Conservation (phyloP, 2,329 filamentous ascomycete species). For the Calonectria pteridis region DNA sequence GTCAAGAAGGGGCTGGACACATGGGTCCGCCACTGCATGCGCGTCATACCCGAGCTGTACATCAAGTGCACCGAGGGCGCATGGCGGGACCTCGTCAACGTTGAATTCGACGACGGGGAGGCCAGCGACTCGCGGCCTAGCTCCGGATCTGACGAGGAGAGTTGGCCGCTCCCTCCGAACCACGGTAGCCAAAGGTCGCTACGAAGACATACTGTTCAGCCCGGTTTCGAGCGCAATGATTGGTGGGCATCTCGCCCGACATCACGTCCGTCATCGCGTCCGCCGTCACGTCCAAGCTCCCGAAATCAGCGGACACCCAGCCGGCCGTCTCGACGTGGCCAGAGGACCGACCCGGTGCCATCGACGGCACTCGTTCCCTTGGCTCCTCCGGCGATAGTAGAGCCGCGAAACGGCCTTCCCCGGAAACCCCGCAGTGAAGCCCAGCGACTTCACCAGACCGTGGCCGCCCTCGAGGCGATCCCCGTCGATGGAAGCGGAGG, state of each 20-base stretch:
- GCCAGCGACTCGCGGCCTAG: neutral
- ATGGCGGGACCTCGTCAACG: neutral
- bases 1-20: neutral
- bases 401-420: neutral
- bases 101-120: neutral
- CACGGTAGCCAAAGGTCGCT: neutral
- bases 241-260: neutral
- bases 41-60: conserved; percentile 1
- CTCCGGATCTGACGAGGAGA: neutral
- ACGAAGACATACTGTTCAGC: neutral
- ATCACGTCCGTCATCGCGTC: neutral
- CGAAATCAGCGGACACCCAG: neutral
- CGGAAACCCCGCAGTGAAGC: neutral
- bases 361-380: neutral
- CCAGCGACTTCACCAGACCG: neutral
- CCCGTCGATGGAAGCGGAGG: neutral
- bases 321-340: neutral
- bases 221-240: neutral
- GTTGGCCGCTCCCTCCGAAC: neutral
- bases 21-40: conserved; percentile 5
- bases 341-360: neutral
- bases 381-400: too few relatives aligned
- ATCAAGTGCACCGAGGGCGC: conserved; percentile 10
- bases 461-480: neutral
- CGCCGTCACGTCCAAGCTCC: neutral